Conservation (phyloP, 2,329 filamentous ascomycete genomes). For the Calycina marina region DNA sequence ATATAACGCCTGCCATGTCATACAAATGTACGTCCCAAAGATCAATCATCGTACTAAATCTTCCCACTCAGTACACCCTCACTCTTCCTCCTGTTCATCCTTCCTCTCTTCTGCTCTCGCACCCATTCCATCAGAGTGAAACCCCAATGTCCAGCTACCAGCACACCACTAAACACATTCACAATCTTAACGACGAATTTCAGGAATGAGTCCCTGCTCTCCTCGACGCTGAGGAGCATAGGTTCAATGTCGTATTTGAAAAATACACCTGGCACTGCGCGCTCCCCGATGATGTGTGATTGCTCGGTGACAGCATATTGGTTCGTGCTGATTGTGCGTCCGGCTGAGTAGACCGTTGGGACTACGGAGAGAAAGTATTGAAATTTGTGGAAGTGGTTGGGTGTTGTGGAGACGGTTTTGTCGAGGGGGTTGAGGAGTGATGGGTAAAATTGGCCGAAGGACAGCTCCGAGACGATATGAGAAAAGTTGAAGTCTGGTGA, state of each 20-base stretch:
- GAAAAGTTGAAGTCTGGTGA: slow-evolving; percentile 83
- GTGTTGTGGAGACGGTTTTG: slow-evolving; percentile 67
- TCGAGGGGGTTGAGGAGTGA: slow-evolving; percentile 89
- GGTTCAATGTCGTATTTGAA: slow-evolving; percentile 99
- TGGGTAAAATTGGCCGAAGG: slow-evolving; percentile 94
- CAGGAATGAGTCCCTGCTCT: slow-evolving; percentile 63
- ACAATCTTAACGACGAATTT: slow-evolving; percentile 67
- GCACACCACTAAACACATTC: slow-evolving; percentile 78
- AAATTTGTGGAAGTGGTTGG: slow-evolving; percentile 78
- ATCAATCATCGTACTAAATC: slow-evolving; percentile 16
- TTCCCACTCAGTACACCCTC: slow-evolving; percentile 24
- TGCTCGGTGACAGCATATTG: slow-evolving; percentile 97
- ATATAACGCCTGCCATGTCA: no score
- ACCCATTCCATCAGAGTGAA: slow-evolving; percentile 75
- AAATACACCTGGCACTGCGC: slow-evolving; percentile 73
- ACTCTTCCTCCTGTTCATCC: slow-evolving; percentile 19
- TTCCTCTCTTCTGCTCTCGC: slow-evolving; percentile 34
- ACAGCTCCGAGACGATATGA: slow-evolving; percentile 89
- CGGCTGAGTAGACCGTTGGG: slow-evolving; percentile 76
- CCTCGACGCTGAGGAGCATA: slow-evolving; percentile 72
- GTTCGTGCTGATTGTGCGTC: slow-evolving; percentile 71
- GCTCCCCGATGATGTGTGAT: slow-evolving; percentile 54
- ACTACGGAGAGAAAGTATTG: slow-evolving; percentile 96
- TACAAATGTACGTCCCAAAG: no score
- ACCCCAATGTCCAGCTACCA: slow-evolving; percentile 89